phyloP scores from a whole-genome alignment of 2,329 filamentous ascomycete species.

The Phialophora verrucosa region DNA sequence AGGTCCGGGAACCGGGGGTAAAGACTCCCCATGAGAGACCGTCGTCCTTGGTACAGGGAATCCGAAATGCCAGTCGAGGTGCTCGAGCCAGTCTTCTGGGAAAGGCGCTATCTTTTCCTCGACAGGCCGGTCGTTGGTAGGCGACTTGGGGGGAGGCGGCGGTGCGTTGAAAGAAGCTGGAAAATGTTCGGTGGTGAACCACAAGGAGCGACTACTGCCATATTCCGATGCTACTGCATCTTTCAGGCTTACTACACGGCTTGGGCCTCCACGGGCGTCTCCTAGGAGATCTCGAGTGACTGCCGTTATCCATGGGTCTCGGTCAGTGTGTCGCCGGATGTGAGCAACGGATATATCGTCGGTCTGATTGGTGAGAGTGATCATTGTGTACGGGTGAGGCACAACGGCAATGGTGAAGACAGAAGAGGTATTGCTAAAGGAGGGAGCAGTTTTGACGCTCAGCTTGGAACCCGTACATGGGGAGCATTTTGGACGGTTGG shows the following conservation, averaged over 20 bases:
- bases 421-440: constrained; percentile 73
- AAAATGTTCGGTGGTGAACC: constrained; percentile 75
- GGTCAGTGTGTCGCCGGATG: constrained; percentile 70
- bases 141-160: constrained; percentile 41
- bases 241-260: constrained; percentile 77
- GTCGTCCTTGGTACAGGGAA: constrained; percentile 71
- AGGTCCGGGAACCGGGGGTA: constrained; percentile 64
- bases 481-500: constrained; percentile 75
- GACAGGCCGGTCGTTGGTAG: constrained; percentile 37
- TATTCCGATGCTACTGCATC: constrained; percentile 75
- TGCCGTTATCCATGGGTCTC: constrained; percentile 78
- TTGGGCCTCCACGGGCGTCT: constrained; percentile 64
- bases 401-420: constrained; percentile 85
- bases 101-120: constrained; percentile 45
- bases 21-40: constrained; percentile 60
- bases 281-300: constrained; percentile 74
- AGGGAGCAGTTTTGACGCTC: constrained; percentile 68
- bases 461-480: constrained; percentile 72
- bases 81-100: constrained; percentile 58
- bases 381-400: constrained; percentile 87
- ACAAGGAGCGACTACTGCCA: constrained; percentile 70
- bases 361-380: constrained; percentile 67
- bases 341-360: constrained; percentile 66
- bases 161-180: constrained; percentile 43
- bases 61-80: constrained; percentile 88